These are phyloP conservation scores for Heimioporus punctisporus DNA, from an alignment of 1,284 basidiomycete species.

Conservation along the genomic window DNA sequence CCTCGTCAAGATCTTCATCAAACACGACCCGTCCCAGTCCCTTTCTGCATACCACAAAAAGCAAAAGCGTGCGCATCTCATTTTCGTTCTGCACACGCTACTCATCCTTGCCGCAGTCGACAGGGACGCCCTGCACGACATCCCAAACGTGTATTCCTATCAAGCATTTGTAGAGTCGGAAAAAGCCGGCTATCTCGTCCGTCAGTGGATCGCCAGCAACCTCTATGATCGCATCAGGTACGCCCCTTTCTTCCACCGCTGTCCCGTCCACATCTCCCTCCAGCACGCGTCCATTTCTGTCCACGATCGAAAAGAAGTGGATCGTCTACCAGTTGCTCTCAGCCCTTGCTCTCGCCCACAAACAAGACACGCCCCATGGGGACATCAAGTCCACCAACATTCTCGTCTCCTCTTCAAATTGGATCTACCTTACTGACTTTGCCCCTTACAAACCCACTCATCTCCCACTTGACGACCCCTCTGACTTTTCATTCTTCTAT, in stretches of 20 bases:
- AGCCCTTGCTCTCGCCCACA: conserved; percentile 83
- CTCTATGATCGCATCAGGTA: conserved; percentile 98
- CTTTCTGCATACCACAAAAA: conserved; percentile 63
- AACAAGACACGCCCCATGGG: conserved; percentile 89
- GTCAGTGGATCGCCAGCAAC: conserved; percentile 96
- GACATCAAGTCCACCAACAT: conserved; percentile 99
- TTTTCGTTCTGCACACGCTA: rapidly evolving
- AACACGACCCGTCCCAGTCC: conserved; percentile 69
- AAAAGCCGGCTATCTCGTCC: conserved; percentile 93
- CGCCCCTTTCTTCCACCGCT: conserved; percentile 20
- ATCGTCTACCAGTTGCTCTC: conserved; percentile 94
- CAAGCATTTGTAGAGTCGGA: conserved; percentile 95
- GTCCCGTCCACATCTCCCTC: background rate
- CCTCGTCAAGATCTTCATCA: conserved; percentile 83
- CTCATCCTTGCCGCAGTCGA: conserved; percentile 56
- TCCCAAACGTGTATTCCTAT: conserved; percentile 91
- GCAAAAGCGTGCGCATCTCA: conserved; percentile 56
- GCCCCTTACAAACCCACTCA: conserved; percentile 97
- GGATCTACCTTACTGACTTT: conserved; percentile 96
- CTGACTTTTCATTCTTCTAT: conserved; percentile 98
- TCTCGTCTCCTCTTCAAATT: conserved; percentile 95
- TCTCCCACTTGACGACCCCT: conserved; percentile 95
- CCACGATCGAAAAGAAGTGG: conserved; percentile 96
- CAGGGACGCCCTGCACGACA: conserved; percentile 82
- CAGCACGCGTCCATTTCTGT: conserved; percentile 96